Percentiles rank a stretch among this genome's conserved stretches.
Evolutionary conservation across 2,329 filamentous ascomycete genomes (phyloP).

Genomic region (Dryadomyces sulphureus): DNA sequence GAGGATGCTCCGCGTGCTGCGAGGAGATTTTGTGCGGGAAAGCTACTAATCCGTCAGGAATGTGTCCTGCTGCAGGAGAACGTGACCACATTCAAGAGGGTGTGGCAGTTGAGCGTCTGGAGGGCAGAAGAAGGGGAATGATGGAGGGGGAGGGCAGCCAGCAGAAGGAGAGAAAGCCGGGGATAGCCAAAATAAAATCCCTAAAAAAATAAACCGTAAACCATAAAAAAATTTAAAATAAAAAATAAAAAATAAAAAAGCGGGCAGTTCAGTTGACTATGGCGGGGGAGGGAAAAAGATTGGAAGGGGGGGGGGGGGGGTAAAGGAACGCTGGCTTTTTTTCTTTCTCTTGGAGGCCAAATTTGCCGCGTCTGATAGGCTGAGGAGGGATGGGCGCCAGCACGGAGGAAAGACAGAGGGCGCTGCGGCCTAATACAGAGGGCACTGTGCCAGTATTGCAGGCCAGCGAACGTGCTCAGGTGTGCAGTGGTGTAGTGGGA

Average conservation of each 20-base stretch:
- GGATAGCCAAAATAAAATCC: neutral
- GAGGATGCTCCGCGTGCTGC: neutral
- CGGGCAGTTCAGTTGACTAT: slow-evolving; percentile 8
- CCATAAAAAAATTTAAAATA: slow-evolving; percentile 3
- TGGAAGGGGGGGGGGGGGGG: slow-evolving; percentile 2
- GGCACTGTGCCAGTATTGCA: too few relatives aligned
- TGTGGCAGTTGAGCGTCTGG: neutral
- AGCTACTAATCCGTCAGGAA: neutral
- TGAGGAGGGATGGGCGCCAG: neutral
- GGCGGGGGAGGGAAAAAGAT: slow-evolving; percentile 4
- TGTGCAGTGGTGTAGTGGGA: neutral
- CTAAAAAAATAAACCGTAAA: neutral
- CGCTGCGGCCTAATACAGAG: too few relatives aligned
- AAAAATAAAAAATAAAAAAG: slow-evolving; percentile 6
- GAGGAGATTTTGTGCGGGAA: slow-evolving; percentile 1
- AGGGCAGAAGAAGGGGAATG: neutral
- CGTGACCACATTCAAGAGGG: neutral
- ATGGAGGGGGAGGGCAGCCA: neutral
- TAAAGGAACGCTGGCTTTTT: slow-evolving; percentile 1
- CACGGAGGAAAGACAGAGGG: too few relatives aligned
- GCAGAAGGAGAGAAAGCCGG: slow-evolving; percentile 1
- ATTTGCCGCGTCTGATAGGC: slow-evolving; percentile 6
- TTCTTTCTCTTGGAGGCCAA: slow-evolving; percentile 3
- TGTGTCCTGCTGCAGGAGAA: neutral
- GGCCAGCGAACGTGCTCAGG: too few relatives aligned